These are phyloP conservation scores for Ichthyophthirius multifiliis DNA, from an alignment of 169 alveolate genomes.

Conservation along the genomic window DNA sequence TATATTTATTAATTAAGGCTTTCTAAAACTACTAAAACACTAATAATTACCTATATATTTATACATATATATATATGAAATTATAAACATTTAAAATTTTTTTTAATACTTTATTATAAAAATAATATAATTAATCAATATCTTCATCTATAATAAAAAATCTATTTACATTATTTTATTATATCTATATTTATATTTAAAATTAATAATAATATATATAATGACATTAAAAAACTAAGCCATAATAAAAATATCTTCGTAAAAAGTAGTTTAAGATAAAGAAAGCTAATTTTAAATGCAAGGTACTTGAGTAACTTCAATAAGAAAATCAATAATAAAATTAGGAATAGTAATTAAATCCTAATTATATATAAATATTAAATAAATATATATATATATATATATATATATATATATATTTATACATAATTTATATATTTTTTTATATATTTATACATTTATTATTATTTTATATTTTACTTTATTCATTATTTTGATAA, in stretches of 20 bases:
- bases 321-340: not conserved
- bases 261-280: not conserved
- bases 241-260: not conserved
- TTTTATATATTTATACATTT: too few species aligned
- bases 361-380: not conserved
- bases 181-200: too few species aligned
- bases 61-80: not conserved
- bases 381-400: not conserved
- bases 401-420: too few species aligned
- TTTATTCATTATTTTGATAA: not conserved
- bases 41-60: too few species aligned
- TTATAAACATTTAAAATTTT: not conserved
- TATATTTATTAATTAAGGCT: too few species aligned
- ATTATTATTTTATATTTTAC: not conserved
- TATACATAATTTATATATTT: too few species aligned
- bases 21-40: too few species aligned
- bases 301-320: not conserved
- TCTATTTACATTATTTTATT: too few species aligned
- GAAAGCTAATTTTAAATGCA: not conserved
- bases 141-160: too few species aligned
- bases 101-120: not conserved
- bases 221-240: not conserved
- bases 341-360: not conserved
- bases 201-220: not conserved
- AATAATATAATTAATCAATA: too few species aligned